Base-by-base conservation (phyloP, 441 rosid species). In the Dalechampia spathulata region DNA sequence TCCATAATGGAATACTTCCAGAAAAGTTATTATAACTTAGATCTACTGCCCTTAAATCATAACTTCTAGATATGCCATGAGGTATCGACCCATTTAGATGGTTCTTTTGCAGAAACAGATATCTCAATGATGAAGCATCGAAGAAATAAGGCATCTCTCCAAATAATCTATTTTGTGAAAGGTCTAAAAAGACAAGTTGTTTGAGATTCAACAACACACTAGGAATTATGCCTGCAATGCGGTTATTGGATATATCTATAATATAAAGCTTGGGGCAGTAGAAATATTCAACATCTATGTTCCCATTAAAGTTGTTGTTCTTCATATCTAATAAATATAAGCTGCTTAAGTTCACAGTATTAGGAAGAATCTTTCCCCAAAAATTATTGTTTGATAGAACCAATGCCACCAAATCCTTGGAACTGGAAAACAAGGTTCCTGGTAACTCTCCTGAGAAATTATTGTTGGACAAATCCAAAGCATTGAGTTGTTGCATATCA, bases 391-490 rank as follows among this genome's bases (percentile, higher is more conserved):
- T 37, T 20, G 28, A 52, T 20, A 52, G 19, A 36, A 52, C 22
- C 10, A 52, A 11, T 52, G 57, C 28, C 6, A 1, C 7, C 22
- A 37, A 21, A 37, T 0, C 3, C 1, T 2, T 16, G n/a, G 13
- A 15, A 22, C 11, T 39, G 1, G 20, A 16, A 17, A 54, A 39
- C 46, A 54, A 39, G 39, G 12, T 39, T 22, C 28, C 19, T 13
- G 43, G 57, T 4, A 52, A 21, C 32, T 37, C 32, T 23, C 58
- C 47, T 16, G 47, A 54, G 19, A 54, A 39, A 7, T 38, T 38
- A 42, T 54, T 54, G 41, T 22, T 15, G 19, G 46, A 54, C 34
- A 54, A 54, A n/a, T 54, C 58, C 19, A 54, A 36, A 54, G 25
- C 2, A 14, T 4, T 6, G 1, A 54, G 7, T 14, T 4, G 19